Evolutionary conservation across 176 grass and related monocot species (phyloP), one percentile per base, ranked within the genome.

Genomic region (Guadua angustifolia): DNA sequence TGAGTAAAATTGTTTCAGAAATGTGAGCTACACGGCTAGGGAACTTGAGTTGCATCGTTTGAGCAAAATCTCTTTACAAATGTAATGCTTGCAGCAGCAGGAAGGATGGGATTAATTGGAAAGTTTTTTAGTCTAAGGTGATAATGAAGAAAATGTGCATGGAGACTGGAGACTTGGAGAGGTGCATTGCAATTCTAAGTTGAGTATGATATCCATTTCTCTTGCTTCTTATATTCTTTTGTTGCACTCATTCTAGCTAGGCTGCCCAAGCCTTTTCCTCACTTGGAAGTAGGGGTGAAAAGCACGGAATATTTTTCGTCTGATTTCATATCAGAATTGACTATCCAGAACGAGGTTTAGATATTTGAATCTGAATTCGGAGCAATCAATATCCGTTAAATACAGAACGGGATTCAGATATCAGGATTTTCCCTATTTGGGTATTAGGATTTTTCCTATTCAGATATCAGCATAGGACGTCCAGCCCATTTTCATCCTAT

Each of bases 221-320:
- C 6, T 74, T 88, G 42, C 29, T 51, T 22, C 11, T 38, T 4
- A 14, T 69, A 65, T 57, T 66, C 88, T 71, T 64, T 53, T 38
- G 44, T 9, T 81, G 55, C 77, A 81, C 83, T 85, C 82, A 46
- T 64, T 47, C 61, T 65, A 22, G 21, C 36, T 72, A 58, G 25
- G 60, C 49, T 21, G 24, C 24, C 6, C 11, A 56, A 63, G 39
- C 43, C 56, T 76, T 89, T 81, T 71, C 77, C 88, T 89, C 64
- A 0, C 88, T 89, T 85, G 71, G 18, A 89, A 85, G 88, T 29
- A 29, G 1, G 1, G 0, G 29, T 29, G 29, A 29, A 29, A 29
- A 29, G n/a, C n/a, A 29, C 0, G 29, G 29, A 1, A 29, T 29
- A 29, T 29, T 29, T 29, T 29, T 29, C 29, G 29, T 29, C 29